Evolutionary conservation across 371 early-diverging fungal genomes (phyloP).

Genomic region (Conidiobolus incongruus): DNA sequence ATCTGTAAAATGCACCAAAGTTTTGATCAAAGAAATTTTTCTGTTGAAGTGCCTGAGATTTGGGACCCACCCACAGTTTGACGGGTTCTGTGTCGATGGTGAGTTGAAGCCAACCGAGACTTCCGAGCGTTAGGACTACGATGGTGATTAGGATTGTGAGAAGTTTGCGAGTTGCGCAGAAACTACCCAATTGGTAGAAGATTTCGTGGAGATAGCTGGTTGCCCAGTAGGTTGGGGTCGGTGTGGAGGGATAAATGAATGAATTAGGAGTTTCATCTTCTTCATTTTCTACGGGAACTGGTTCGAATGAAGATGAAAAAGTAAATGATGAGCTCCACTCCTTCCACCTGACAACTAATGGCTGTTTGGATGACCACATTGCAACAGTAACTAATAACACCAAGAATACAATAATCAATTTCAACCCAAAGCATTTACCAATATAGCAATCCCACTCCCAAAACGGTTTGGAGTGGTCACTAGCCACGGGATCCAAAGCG

Average conservation of each 20-base stretch:
- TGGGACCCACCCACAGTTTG: conserved; percentile 45
- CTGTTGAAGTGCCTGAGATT: conserved; percentile 25
- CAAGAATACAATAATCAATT: too few relatives aligned
- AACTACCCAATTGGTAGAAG: conserved; percentile 39
- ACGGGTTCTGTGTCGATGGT: conserved; percentile 36
- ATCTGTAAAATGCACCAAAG: conserved; percentile 52
- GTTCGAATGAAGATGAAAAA: too few relatives aligned
- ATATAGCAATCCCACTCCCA: too few relatives aligned
- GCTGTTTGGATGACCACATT: too few relatives aligned
- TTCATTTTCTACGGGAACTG: conserved; percentile 16
- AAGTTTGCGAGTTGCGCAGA: conserved; percentile 39
- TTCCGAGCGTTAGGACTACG: conserved; percentile 20
- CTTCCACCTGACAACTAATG: too few relatives aligned
- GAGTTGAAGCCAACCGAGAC: conserved; percentile 29
- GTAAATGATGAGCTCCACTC: too few relatives aligned
- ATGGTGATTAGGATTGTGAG: conserved; percentile 20
- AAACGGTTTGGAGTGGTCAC: conserved; percentile 17
- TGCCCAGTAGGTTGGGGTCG: conserved; percentile 27
- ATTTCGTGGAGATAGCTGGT: conserved; percentile 31
- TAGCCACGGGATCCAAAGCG: conserved; percentile 20
- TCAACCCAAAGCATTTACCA: too few relatives aligned
- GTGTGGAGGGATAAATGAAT: conserved; percentile 21
- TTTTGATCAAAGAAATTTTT: conserved; percentile 42
- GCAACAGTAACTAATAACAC: too few relatives aligned
- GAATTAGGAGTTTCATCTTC: too few relatives aligned